These are phyloP conservation scores for Gracilaria gracilis DNA, from an alignment of 23 red algal species.

Conservation along the genomic window DNA sequence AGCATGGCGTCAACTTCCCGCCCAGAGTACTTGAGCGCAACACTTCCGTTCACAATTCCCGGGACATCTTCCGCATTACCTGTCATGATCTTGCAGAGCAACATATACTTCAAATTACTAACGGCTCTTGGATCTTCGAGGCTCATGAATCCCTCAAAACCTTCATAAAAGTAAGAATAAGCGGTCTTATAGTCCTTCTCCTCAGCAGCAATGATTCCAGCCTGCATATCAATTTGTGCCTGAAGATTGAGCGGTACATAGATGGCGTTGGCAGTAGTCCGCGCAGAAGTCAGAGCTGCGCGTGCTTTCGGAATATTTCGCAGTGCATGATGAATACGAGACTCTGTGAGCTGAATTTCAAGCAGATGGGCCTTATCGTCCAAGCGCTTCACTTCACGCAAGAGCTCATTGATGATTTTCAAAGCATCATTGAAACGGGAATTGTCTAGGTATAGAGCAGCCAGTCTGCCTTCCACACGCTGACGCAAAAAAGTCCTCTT, in stretches of 20 bases:
- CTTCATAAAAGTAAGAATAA: constrained; percentile 99
- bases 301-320: constrained; percentile 95
- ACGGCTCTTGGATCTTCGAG: constrained; percentile 86
- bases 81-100: constrained; percentile 99
- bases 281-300: constrained; percentile 94
- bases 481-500: constrained; percentile 99
- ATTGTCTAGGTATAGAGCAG: constrained; percentile 76
- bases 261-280: constrained; percentile 97
- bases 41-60: constrained; percentile 70
- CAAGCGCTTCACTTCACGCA: constrained; percentile 93
- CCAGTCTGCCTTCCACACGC: constrained; percentile 92
- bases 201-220: constrained; percentile 93
- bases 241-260: constrained; percentile 96
- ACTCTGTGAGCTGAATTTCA: constrained; percentile 97
- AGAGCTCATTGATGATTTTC: constrained; percentile 81
- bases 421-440: constrained; percentile 85
- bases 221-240: constrained; percentile 97
- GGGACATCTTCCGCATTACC: constrained; percentile 82
- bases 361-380: constrained; percentile 97
- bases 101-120: constrained; percentile 96
- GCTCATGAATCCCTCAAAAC: constrained; percentile 94
- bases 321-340: constrained; percentile 90
- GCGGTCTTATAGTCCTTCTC: constrained; percentile 99
- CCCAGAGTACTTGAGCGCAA: constrained; percentile 89
- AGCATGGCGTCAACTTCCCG: constrained; percentile 94